phyloP scores from a whole-genome alignment of 192 early-diverging fungal genomes.

The Coemansia sp. region DNA sequence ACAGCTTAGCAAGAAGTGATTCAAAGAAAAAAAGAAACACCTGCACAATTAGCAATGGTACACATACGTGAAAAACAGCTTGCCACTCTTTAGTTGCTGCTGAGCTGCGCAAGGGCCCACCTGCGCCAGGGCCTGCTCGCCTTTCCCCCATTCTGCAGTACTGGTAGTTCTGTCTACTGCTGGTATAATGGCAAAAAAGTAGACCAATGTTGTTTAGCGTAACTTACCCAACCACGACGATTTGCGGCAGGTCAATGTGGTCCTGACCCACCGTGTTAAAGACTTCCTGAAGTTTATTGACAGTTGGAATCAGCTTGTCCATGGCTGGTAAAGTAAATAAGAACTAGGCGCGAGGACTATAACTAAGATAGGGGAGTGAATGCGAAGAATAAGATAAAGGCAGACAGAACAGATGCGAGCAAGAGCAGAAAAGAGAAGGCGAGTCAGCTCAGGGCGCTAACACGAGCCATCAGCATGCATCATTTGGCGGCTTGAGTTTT shows the following conservation, averaged over 20 bases:
- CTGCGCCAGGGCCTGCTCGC: too few species aligned
- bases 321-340: constrained; percentile 38
- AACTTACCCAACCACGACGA: constrained; percentile 75
- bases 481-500: background rate
- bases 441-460: constrained; percentile 5
- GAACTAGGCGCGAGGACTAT: background rate
- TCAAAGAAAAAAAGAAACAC: background rate
- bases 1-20: background rate
- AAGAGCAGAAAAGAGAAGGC: constrained; percentile 3
- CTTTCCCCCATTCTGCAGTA: background rate
- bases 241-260: constrained; percentile 78
- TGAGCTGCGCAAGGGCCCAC: background rate
- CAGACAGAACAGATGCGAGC: background rate
- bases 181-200: background rate
- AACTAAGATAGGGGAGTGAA: background rate
- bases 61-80: background rate
- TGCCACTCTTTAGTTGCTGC: background rate
- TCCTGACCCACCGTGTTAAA: constrained; percentile 74
- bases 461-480: background rate
- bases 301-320: constrained; percentile 79
- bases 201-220: background rate
- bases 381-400: background rate
- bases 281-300: constrained; percentile 80
- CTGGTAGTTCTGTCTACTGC: background rate
- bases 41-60: background rate